Percentiles rank a stretch among this genome's conserved stretches.
Conservation (phyloP, 768 basidiomycete genomes). For the Calvatia gigantea region DNA sequence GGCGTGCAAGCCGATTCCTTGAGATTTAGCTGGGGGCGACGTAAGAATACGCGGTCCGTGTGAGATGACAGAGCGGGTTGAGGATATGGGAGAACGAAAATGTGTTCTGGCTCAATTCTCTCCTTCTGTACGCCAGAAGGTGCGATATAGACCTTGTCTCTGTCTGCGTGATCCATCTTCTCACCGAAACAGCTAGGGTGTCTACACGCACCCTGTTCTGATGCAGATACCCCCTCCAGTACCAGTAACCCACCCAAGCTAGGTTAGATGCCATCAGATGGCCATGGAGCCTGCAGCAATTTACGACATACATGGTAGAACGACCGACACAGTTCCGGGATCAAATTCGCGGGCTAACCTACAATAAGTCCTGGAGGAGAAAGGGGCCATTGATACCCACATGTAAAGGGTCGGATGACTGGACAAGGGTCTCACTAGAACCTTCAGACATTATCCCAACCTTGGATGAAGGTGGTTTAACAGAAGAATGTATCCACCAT, state of each 20-base stretch:
- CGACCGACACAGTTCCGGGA: conserved; percentile 77
- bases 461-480: not conserved
- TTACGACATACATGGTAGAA: conserved; percentile 59
- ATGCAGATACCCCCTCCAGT: conserved; percentile 84
- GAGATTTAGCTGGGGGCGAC: conserved; percentile 64
- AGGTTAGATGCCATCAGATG: not conserved
- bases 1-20: conserved; percentile 90
- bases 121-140: conserved; percentile 93
- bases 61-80: conserved; percentile 57
- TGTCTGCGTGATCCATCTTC: conserved; percentile 18
- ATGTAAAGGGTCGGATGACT: conserved; percentile 59
- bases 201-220: conserved; percentile 49
- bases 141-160: conserved; percentile 80
- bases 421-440: conserved; percentile 48
- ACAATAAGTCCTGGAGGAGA: conserved; percentile 1
- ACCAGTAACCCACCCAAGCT: conserved; percentile 90
- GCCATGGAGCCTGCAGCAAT: not conserved
- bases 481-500: not conserved
- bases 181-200: not conserved
- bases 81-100: conserved; percentile 84
- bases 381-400: conserved; percentile 32
- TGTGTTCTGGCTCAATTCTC: conserved; percentile 76
- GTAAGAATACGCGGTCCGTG: conserved; percentile 71
- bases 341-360: conserved; percentile 83
- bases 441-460: conserved; percentile 19